A percentile compares a stretch with the other conserved stretches of the same genome.
phyloP scores from a whole-genome alignment of 331 rosid species.

The Acacia pycnantha region DNA sequence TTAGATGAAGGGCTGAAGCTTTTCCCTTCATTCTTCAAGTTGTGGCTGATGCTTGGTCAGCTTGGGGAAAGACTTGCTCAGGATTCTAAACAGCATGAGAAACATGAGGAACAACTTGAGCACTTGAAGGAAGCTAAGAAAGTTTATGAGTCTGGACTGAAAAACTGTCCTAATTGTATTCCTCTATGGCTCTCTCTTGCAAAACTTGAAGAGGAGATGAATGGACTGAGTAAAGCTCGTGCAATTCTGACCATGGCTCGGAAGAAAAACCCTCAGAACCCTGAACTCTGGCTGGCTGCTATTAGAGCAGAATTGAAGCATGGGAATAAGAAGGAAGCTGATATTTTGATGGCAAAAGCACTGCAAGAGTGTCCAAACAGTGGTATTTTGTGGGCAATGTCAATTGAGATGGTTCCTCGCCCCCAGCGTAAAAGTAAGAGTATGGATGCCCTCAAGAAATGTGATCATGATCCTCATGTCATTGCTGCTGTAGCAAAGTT shows the following conservation, averaged over 20 bases:
- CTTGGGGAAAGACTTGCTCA: conserved; percentile 78
- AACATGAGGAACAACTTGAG: conserved; percentile 59
- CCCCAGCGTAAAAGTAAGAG: not conserved
- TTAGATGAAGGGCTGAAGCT: conserved; percentile 76
- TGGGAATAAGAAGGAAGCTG: not conserved
- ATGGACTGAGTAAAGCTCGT: not conserved
- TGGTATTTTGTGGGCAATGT: not conserved
- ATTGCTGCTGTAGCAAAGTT: not conserved
- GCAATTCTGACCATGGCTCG: not conserved
- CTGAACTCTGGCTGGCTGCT: not conserved
- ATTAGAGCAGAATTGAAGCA: not conserved
- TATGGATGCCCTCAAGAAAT: not conserved
- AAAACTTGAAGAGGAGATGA: not conserved
- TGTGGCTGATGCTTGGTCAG: conserved; percentile 99
- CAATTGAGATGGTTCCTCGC: not conserved
- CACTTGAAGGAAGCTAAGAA: conserved; percentile 75
- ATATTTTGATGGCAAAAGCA: not conserved
- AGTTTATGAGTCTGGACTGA: conserved; percentile 11
- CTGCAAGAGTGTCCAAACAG: not conserved
- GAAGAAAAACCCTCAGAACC: not conserved
- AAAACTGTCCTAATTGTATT: not conserved
- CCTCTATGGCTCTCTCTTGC: not conserved
- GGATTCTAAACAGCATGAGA: conserved; percentile 56
- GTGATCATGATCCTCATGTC: not conserved
- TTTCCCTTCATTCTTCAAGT: conserved; percentile 78